A percentile compares a stretch with the other conserved stretches of the same genome.
Evolutionary conservation across 2,329 filamentous ascomycete genomes (phyloP).

Genomic region (Reticulascus tulasneorum): DNA sequence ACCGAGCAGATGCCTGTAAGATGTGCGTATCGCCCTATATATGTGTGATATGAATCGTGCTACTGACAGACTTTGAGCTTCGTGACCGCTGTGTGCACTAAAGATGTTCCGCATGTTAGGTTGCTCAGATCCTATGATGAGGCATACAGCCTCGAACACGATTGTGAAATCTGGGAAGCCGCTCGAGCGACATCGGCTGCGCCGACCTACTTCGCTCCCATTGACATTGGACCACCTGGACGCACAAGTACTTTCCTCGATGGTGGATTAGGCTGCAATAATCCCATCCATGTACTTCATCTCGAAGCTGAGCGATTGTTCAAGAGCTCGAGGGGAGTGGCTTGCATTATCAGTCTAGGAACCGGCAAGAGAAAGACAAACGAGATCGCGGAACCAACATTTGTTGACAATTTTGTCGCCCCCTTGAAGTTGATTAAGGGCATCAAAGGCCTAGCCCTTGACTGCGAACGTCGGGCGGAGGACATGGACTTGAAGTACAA

Average conservation of each 20-base stretch:
- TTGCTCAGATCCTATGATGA: slow-evolving; percentile 23
- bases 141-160: slow-evolving; percentile 10
- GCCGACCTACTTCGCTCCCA: slow-evolving; percentile 18
- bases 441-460: slow-evolving; percentile 16
- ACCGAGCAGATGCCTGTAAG: not conserved
- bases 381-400: too few relatives aligned
- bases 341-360: too few relatives aligned
- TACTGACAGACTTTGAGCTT: too few relatives aligned
- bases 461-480: slow-evolving; percentile 15
- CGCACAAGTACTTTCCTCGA: slow-evolving; percentile 26
- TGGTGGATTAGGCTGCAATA: slow-evolving; percentile 26
- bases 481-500: slow-evolving; percentile 11
- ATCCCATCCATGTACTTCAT: slow-evolving; percentile 25
- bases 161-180: slow-evolving; percentile 17
- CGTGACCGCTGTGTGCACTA: too few relatives aligned
- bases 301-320: slow-evolving; percentile 21
- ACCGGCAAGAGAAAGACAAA: slow-evolving; percentile 13
- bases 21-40: slow-evolving; percentile 18
- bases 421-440: slow-evolving; percentile 19
- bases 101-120: slow-evolving; percentile 21
- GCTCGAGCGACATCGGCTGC: slow-evolving; percentile 16
- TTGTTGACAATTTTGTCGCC: too few relatives aligned
- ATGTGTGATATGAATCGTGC: too few relatives aligned
- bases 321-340: slow-evolving; percentile 15
- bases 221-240: slow-evolving; percentile 19